Percentiles rank a stretch among this genome's conserved stretches.
phyloP scores from a whole-genome alignment of 176 grass and related monocot genomes.

The Rhipidocladum racemiflorum region DNA sequence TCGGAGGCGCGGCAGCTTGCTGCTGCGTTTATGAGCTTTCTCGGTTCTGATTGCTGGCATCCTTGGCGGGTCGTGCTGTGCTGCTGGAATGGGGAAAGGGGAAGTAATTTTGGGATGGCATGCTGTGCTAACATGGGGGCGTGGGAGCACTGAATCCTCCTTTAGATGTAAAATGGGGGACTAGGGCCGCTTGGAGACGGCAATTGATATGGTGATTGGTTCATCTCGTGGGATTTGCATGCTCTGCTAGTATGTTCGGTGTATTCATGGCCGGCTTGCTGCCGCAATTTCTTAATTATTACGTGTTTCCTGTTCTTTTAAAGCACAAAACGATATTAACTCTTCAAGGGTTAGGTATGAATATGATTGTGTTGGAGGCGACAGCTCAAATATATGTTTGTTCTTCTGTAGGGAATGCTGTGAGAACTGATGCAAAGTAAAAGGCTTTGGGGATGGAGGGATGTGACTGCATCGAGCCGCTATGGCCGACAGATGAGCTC shows the following conservation, averaged over 20 bases:
- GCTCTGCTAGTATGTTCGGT: neutral
- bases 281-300: neutral
- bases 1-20: neutral
- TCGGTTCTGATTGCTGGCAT: neutral
- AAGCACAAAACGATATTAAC: neutral
- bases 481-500: conserved; percentile 57
- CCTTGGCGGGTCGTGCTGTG: neutral
- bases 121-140: neutral
- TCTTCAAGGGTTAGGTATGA: neutral
- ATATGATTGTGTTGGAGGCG: neutral
- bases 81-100: neutral
- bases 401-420: conserved; percentile 35
- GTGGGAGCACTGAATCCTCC: neutral
- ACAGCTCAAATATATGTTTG: neutral
- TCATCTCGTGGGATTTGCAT: neutral
- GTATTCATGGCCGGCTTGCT: neutral
- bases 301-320: neutral
- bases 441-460: conserved; percentile 38
- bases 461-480: conserved; percentile 57
- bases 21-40: neutral
- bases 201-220: neutral
- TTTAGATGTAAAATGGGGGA: neutral
- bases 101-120: neutral
- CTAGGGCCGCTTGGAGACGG: neutral
- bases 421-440: neutral